Evolutionary conservation across 345 rosid genomes (phyloP), one percentile per base, ranked within the genome.

Genomic region (rapeseed (Brassica napus)): DNA sequence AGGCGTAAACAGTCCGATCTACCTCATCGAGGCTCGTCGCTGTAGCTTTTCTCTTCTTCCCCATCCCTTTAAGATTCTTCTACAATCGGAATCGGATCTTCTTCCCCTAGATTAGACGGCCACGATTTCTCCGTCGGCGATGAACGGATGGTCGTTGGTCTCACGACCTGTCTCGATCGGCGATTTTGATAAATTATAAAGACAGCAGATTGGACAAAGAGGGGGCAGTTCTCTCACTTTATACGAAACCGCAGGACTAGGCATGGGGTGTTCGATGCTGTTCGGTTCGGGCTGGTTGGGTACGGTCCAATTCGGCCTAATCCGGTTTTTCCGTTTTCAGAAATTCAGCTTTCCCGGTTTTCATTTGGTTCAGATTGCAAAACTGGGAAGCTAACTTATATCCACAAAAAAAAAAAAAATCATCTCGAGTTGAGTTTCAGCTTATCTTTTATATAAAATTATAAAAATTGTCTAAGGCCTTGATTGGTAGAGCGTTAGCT

Each of bases 1-100:
- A 89, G 15, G 96, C 88, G 76, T 92, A 89, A 88, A 92, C 89
- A 80, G 88, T 92, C 81, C 97, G 97, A 94, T 94, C 97, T 87
- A 92, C 97, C 89, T 92, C 98, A 75, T 94, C 98, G 4, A 94
- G 92, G 85, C 94, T 91, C 16, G 91, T 84, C 3, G 93, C 94
- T 61, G 87, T 86, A 2, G 97, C 90, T 80, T 94, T 94, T 81
- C 98, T 86, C 90, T 94, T 92, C 92, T 94, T 94, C 79, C 89
- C 97, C 97, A 94, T 93, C 73, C 49, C 32, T 64, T 31, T 52
- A 69, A 42, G 63, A 34, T 26, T n/a, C 68, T 44, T 24, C 23
- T 26, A 1, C 3, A 26, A 10, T 42, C 14, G 42, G 42, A 35
- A 35, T 39, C 18, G 71, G 76, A 69, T 54, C 44, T 73, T 24